Percentiles rank a stretch among this genome's conserved stretches.
Conservation (phyloP, 306 rosid species). For the Pueraria montana region DNA sequence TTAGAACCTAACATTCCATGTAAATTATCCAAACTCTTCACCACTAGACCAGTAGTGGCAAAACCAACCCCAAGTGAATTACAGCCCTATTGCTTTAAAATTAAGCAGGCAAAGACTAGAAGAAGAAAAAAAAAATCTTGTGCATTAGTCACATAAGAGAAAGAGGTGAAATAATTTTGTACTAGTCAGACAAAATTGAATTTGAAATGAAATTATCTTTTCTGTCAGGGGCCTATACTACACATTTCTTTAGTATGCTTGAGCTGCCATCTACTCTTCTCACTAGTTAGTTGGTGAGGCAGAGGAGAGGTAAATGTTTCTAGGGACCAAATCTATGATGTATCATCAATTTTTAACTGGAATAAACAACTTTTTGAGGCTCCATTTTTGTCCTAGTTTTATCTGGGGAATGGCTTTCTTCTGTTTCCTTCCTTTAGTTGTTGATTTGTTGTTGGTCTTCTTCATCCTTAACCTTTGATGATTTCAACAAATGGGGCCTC, state of each 20-base stretch:
- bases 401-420: slow-evolving; percentile 51
- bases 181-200: slow-evolving; percentile 50
- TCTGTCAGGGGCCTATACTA: slow-evolving; percentile 34
- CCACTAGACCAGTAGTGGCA: no score
- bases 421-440: slow-evolving; percentile 47
- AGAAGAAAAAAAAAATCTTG: neutral
- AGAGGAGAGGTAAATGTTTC: slow-evolving; percentile 19
- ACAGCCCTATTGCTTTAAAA: neutral
- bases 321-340: slow-evolving; percentile 8
- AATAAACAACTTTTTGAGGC: slow-evolving; percentile 13
- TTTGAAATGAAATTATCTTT: slow-evolving; percentile 28
- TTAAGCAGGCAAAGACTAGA: neutral
- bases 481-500: slow-evolving; percentile 74
- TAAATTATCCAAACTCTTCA: no score
- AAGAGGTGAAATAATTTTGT: neutral
- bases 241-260: slow-evolving; percentile 16
- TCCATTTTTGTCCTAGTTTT: slow-evolving; percentile 55
- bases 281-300: slow-evolving; percentile 32
- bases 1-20: no score
- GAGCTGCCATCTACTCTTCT: slow-evolving; percentile 17
- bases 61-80: no score
- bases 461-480: slow-evolving; percentile 58
- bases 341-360: neutral
- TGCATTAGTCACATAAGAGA: neutral
- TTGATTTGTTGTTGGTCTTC: slow-evolving; percentile 40